Evolutionary conservation across 805 yeast species (phyloP), one percentile per base, ranked within the genome.

Genomic region (Schwanniomyces pseudopolymorphus): DNA sequence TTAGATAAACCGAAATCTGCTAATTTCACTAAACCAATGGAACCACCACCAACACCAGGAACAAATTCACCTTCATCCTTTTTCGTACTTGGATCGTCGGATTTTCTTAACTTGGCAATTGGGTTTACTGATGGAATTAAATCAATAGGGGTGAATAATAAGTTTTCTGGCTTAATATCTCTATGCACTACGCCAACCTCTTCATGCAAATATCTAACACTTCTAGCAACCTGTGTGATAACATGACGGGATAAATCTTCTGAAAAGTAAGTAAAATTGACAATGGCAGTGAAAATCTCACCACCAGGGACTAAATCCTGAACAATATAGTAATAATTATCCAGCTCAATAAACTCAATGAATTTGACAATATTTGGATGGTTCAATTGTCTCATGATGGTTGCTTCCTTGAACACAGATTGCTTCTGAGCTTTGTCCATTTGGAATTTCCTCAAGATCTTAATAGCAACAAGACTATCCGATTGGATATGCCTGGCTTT

Each of bases 1-100:
- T n/a, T n/a, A n/a, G n/a, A n/a, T n/a, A n/a, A n/a, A n/a, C n/a
- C n/a, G n/a, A n/a, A n/a, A n/a, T n/a, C 99, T 1, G 98, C 98
- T 43, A 94, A 72, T 64, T 92, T 92, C 27, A 94, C 90, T 13
- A 71, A 57, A 7, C 98, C 99, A 54, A 94, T 86, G 11, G 91
- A 88, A 45, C 97, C 99, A 40, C 95, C 96, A 27, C 99, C 99
- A 17, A 87, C 70, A 10, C 87, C 87, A 4, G 86, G 84, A 8
- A 66, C 66, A 56, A 91, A 94, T 50, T 77, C 80, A 44, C 99
- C 99, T 70, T 94, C 99, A 61, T 92, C 97, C 11, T 73, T 69
- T 63, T 94, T 87, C 11, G 81, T 60, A 31, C 78, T 71, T 13
- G 80, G 80, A 61, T 87, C 94, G 63, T 87, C 96, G 10, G 86